Conservation (phyloP, 768 basidiomycete genomes). For the Boletellus ananiceps region DNA sequence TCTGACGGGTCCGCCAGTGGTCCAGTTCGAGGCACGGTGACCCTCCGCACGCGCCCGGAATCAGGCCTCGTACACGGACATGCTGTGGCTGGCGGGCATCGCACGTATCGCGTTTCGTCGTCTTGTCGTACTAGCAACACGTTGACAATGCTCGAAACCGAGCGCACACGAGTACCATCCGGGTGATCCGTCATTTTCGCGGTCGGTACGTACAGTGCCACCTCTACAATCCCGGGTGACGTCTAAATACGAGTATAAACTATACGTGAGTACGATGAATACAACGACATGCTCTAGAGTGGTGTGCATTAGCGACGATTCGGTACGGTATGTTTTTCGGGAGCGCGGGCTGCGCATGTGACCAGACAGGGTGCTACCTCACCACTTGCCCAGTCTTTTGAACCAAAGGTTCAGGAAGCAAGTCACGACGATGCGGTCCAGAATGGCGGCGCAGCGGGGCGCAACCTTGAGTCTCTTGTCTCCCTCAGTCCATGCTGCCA, state of each 20-base stretch:
- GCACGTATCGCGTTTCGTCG: not conserved
- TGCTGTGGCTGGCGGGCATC: not conserved
- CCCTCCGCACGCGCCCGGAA: too few species aligned
- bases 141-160: too few species aligned
- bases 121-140: too few species aligned
- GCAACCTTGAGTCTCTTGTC: slow-evolving; percentile 38
- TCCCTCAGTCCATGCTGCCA: slow-evolving; percentile 45
- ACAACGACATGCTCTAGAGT: slow-evolving; percentile 3
- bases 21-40: slow-evolving; percentile 33
- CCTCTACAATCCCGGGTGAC: not conserved
- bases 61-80: too few species aligned
- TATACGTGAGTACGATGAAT: slow-evolving; percentile 18
- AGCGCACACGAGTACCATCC: too few species aligned
- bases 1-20: slow-evolving; percentile 21
- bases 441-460: slow-evolving; percentile 34
- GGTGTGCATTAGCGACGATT: not conserved
- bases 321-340: not conserved
- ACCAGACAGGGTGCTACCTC: slow-evolving; percentile 9
- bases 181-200: too few species aligned
- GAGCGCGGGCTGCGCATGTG: not conserved
- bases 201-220: too few species aligned
- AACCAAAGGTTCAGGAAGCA: slow-evolving; percentile 52
- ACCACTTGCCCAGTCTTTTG: slow-evolving; percentile 42
- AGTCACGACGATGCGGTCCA: slow-evolving; percentile 52
- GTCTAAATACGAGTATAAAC: slow-evolving; percentile 18